Base-by-base conservation (phyloP, 176 grass and related monocot genomes). In the Cenchrus purpureus region DNA sequence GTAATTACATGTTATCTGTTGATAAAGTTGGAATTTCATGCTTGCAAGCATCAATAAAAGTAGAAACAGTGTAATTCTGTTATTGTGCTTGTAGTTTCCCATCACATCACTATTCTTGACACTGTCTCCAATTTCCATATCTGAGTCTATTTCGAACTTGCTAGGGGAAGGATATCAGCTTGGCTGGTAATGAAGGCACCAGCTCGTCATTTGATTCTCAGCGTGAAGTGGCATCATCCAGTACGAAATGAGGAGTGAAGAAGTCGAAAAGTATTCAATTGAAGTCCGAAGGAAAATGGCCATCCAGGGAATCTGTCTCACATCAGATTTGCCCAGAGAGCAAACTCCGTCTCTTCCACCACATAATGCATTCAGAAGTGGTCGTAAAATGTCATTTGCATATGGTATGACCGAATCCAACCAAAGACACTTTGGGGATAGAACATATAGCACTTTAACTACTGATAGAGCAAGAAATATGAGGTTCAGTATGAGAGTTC, bases 321-420 rank as follows among this genome's bases (percentile, higher is more conserved):
- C 65, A 72, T 81, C 87, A 88, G 56, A 79, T 90, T 82, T 74
- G 20, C 74, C 25, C 4, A 48, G 50, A 71, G 88, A 92, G 88
- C 85, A 86, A 73, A 81, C 5, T 82, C 37, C 86, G 56, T 71
- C 87, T 83, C 31, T 87, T 88, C 81, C 66, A 82, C 73, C 85
- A 65, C 89, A 93, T 44, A 87, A 20, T 60, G 84, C 76, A 82
- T 81, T 92, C 32, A 82, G 86, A 88, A 74, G 72, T 67, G 89
- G 82, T 85, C 86, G 78, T 73, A 96, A 96, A 93, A 96, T 93
- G 86, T 91, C 91, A 51, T 96, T 96, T 91, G 76, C 92, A 5
- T 92, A 87, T 90, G 87, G 89, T 62, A 88, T 90, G 82, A 50
- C 56, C 22, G 68, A 90, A 31, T 90, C 91, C 51, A 92, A 75